phyloP scores from a whole-genome alignment of 176 grass and related monocot genomes.

The Panicum miliaceum region DNA sequence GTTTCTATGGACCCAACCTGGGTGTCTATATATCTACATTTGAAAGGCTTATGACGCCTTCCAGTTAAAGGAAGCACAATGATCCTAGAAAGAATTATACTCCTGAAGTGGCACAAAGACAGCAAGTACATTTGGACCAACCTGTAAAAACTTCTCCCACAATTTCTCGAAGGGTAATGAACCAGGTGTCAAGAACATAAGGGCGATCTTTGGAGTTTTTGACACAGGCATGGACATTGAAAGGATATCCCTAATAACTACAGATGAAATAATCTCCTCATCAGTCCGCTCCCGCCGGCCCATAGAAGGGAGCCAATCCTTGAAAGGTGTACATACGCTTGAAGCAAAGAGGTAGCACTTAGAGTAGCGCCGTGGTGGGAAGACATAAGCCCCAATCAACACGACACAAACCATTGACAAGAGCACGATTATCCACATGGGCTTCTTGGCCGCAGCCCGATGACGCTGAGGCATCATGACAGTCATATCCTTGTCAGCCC shows the following conservation, averaged over 20 bases:
- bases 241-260: constrained; percentile 75
- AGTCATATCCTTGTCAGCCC: constrained; percentile 58
- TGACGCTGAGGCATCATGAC: constrained; percentile 63
- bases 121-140: constrained; percentile 41
- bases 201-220: constrained; percentile 83
- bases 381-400: constrained; percentile 79
- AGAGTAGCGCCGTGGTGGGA: constrained; percentile 70
- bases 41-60: constrained; percentile 8
- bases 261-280: constrained; percentile 76
- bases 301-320: constrained; percentile 77
- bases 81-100: not conserved
- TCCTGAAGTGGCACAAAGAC: constrained; percentile 29
- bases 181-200: constrained; percentile 95
- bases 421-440: constrained; percentile 92
- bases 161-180: constrained; percentile 91
- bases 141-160: constrained; percentile 94
- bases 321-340: constrained; percentile 71
- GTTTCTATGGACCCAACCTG: constrained; percentile 2
- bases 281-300: constrained; percentile 59
- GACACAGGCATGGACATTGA: constrained; percentile 60
- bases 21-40: not conserved
- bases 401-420: constrained; percentile 71
- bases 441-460: constrained; percentile 61
- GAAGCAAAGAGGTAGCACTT: constrained; percentile 82
- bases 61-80: constrained; percentile 25